phyloP scores from a whole-genome alignment of 805 yeast genomes.

The Metschnikowia henanensis region DNA sequence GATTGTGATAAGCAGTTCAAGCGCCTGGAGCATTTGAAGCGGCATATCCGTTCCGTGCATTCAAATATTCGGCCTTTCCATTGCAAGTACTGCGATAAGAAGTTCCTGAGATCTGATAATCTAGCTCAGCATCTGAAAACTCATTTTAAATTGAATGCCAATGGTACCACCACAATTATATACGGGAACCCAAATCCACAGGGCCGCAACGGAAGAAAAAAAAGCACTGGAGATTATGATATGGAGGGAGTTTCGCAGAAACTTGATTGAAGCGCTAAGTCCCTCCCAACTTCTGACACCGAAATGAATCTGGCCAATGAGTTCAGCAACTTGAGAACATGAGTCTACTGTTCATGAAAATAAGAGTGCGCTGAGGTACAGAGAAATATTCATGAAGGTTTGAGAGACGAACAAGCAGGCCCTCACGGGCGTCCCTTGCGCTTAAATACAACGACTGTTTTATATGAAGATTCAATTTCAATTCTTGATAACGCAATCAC shows the following conservation, averaged over 20 bases:
- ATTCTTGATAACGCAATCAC: neutral
- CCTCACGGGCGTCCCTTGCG: too few species aligned
- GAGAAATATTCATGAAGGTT: too few species aligned
- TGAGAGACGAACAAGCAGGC: too few species aligned
- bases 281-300: too few species aligned
- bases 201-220: constrained; percentile 19
- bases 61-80: constrained; percentile 46
- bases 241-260: constrained; percentile 4
- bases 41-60: constrained; percentile 45
- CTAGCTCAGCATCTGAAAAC: constrained; percentile 47
- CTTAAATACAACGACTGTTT: neutral
- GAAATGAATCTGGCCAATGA: neutral
- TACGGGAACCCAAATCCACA: constrained; percentile 20
- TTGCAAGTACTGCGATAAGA: constrained; percentile 46
- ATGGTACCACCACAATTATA: constrained; percentile 25
- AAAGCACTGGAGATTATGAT: constrained; percentile 11
- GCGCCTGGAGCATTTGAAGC: constrained; percentile 43
- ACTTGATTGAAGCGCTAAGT: too few species aligned
- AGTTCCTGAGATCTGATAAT: constrained; percentile 42
- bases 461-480: neutral
- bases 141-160: constrained; percentile 33
- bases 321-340: neutral
- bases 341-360: too few species aligned
- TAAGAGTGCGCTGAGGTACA: too few species aligned
- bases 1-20: constrained; percentile 44